Evolutionary conservation across 129 eudicot genomes (phyloP), one percentile per base, ranked within the genome.

Genomic region (Lactuca sativa): DNA sequence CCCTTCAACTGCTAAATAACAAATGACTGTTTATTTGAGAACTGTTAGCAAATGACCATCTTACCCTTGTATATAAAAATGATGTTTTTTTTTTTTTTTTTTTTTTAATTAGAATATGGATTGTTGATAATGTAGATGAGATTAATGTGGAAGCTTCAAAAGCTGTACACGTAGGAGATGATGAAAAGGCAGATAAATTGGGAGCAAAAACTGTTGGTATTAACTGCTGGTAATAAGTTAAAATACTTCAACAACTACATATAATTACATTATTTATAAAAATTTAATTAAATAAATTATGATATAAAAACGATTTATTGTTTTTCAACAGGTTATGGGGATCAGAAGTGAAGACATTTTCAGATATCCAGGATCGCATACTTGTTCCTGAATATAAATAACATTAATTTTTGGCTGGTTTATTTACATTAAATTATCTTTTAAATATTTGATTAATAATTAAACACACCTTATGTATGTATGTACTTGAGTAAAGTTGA

Each of bases 101-200:
- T n/a, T n/a, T n/a, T n/a, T n/a, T n/a, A n/a, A 25, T 12, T 44
- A 61, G 12, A 13, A 54, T 57, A 32, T 32, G 32, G 48, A 33
- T 59, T 33, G 44, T 52, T 71, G 73, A 59, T 74, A 32, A 66
- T 85, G 62, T 64, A 92, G 98, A 85, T 68, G 79, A 73, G 76
- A 79, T 89, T 16, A 74, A 69, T 17, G 96, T 89, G 59, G 86
- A 85, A 73, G 95, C 95, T 32, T 48, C 80, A n/a, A 84, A 72
- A 81, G 85, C 95, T 21, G 82, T 92, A 66, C 98, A 89, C 66
- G 92, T 92, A 30, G 98, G 98, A 76, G 98, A 92, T 69, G 98
- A 92, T 83, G 60, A 74, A 69, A 82, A 69, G 84, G 85, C 95
- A 67, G 96, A 92, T 66, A 89, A 85, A 74, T 77, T 55, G 33